phyloP scores from a whole-genome alignment of 2,329 filamentous ascomycete species.

The Eurotiales sp. region DNA sequence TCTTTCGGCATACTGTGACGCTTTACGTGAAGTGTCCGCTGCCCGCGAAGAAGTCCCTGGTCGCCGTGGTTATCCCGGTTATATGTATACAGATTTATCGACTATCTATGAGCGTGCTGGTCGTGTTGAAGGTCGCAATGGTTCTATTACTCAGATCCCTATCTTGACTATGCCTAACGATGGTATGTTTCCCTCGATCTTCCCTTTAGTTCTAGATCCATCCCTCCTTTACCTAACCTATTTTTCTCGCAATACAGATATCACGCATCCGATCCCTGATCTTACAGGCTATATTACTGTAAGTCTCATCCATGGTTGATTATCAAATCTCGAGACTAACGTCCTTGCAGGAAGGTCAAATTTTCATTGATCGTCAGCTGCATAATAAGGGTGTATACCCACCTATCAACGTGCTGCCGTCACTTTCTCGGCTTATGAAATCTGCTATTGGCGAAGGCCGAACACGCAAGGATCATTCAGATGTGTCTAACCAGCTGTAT shows the following conservation, averaged over 20 bases:
- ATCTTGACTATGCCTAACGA: constrained; percentile 99
- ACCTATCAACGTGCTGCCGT: constrained; percentile 96
- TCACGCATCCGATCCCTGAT: constrained; percentile 98
- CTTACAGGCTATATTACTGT: constrained; percentile 93
- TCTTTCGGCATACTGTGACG: constrained; percentile 96
- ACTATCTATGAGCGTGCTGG: constrained; percentile 99
- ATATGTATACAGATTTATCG: constrained; percentile 99
- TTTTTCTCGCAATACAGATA: constrained; percentile 55
- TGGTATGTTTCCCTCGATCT: constrained; percentile 43
- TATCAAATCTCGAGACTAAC: neutral
- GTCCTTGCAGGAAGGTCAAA: constrained; percentile 69
- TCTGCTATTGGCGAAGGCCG: constrained; percentile 97
- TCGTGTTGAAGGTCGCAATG: constrained; percentile 93
- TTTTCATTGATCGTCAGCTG: constrained; percentile 91
- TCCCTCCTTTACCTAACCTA: neutral
- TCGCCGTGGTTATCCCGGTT: constrained; percentile 98
- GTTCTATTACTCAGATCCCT: constrained; percentile 97
- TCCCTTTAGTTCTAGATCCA: neutral
- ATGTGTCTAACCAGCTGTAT: constrained; percentile 99
- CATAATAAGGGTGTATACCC: constrained; percentile 98
- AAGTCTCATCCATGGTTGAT: neutral
- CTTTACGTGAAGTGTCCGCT: constrained; percentile 95
- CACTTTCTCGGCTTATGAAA: constrained; percentile 98
- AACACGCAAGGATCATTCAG: constrained; percentile 93
- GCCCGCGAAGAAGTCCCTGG: constrained; percentile 98